A percentile compares a stretch with the other conserved stretches of the same genome.
These are phyloP conservation scores for Nakaseomyces glabratus DNA, from an alignment of 1,139 yeast species.

Conservation along the genomic window DNA sequence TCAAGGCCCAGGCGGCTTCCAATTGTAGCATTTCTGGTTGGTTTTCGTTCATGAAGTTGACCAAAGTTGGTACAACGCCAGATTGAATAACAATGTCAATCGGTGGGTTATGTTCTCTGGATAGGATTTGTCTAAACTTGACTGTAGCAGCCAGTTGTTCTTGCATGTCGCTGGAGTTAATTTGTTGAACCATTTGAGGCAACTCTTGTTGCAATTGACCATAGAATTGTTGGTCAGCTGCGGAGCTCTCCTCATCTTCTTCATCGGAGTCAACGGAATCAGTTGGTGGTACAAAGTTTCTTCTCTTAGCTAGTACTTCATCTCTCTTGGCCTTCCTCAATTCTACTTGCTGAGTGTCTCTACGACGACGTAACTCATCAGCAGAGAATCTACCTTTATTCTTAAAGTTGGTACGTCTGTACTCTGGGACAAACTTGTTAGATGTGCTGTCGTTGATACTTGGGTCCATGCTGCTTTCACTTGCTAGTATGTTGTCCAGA, in stretches of 20 bases:
- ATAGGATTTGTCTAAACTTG: conserved; percentile 84
- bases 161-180: conserved; percentile 69
- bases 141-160: conserved; percentile 82
- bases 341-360: conserved; percentile 96
- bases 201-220: conserved; percentile 60
- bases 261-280: conserved; percentile 31
- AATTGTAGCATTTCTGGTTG: conserved; percentile 84
- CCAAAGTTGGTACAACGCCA: conserved; percentile 88
- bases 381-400: conserved; percentile 91
- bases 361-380: conserved; percentile 94
- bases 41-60: conserved; percentile 69
- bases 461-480: conserved; percentile 4
- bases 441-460: conserved; percentile 48
- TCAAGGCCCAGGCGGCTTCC: conserved; percentile 98
- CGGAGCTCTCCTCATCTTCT: conserved; percentile 40
- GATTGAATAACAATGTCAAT: conserved; percentile 85
- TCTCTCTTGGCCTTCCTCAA: conserved; percentile 94
- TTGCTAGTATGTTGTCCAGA: too few relatives aligned
- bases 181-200: conserved; percentile 78
- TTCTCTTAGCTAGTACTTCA: conserved; percentile 85
- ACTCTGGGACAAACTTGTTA: conserved; percentile 87
- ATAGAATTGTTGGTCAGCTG: conserved; percentile 35
- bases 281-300: conserved; percentile 56
- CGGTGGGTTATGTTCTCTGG: conserved; percentile 97
- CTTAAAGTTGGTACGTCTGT: conserved; percentile 93